Evolutionary conservation across 2,329 filamentous ascomycete species (phyloP).

Genomic region (Lachnellula hyalina): DNA sequence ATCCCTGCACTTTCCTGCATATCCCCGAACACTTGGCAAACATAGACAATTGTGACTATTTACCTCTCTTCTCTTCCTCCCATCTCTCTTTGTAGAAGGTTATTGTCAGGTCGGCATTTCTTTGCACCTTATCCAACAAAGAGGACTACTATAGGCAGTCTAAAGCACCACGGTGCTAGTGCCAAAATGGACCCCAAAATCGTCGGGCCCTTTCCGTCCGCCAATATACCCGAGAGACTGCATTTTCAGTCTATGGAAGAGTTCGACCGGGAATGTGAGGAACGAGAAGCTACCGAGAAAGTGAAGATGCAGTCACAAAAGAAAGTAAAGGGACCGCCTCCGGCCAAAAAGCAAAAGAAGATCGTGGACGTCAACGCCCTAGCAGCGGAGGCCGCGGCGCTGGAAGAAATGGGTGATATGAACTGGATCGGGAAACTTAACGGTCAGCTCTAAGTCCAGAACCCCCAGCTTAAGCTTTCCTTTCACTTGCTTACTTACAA

Average conservation of each 20-base stretch:
- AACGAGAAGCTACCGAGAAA: conserved; percentile 2
- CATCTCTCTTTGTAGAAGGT: background rate
- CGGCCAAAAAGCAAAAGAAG: conserved; percentile 13
- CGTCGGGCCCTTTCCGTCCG: background rate
- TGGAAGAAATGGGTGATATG: conserved; percentile 20
- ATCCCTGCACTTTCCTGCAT: too few species aligned
- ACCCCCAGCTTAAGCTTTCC: background rate
- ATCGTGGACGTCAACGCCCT: conserved; percentile 7
- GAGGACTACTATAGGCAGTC: background rate
- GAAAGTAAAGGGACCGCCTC: background rate
- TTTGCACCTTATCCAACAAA: too few species aligned
- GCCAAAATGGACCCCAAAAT: background rate
- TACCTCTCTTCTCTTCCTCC: background rate
- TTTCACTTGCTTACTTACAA: conserved; percentile 1
- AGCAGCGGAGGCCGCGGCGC: conserved; percentile 12
- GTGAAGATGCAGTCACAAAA: background rate
- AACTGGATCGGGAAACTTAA: conserved; percentile 29
- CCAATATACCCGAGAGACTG: background rate
- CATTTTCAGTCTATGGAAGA: conserved; percentile 12
- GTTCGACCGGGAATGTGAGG: conserved; percentile 12
- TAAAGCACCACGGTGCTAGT: background rate
- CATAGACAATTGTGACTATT: background rate
- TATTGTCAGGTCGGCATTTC: background rate
- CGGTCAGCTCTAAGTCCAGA: conserved; percentile 13
- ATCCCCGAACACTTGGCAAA: too few species aligned